Evolutionary conservation across 805 yeast genomes (phyloP), one percentile per base, ranked within the genome.

Genomic region (Saccharomycopsis schoenii): DNA sequence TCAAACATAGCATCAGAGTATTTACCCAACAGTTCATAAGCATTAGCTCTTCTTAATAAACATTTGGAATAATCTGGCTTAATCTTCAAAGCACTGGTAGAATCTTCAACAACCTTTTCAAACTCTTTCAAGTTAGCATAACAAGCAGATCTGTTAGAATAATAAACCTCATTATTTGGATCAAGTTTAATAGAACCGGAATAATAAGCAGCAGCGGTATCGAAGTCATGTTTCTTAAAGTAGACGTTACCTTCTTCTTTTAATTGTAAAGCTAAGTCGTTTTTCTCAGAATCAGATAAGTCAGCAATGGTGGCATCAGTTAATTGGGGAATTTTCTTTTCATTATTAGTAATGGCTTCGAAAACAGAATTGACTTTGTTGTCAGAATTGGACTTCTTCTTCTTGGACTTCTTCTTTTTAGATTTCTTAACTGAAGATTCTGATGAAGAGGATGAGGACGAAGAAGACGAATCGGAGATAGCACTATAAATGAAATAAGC

Each of bases 61-160:
- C 97, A 94, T 77, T 94, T 94, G 69, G 89, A 77, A 76, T 94
- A 93, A 71, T 88, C 93, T 12, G 96, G 97, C 72, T 90, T 88
- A 68, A 93, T 76, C 68, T 84, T 80, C 68, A 94, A 80, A 36
- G 98, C 99, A 64, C 80, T 81, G 21, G 96, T 83, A 61, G 97
- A 88, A 72, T 91, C 97, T 67, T 84, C 88, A 65, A 94, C 80
- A 56, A 92, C 97, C 71, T 90, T 86, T 68, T 89, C 90, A 71
- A 83, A 84, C 64, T 91, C 83, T 65, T 84, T 82, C 66, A 89
- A 77, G 9, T 96, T 89, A 58, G 92, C 88, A 75, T 88, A 88
- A 75, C 97, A 93, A 17, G 99, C 99, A 36, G 98, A 91, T 75
- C 97, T 85, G 79, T 94, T 94, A 64, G 97, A 90, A 76, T 86